Percentiles rank a stretch among this genome's conserved stretches.
Evolutionary conservation across 148 eudicot genomes (phyloP).

Genomic region (Diospyros lotus): DNA sequence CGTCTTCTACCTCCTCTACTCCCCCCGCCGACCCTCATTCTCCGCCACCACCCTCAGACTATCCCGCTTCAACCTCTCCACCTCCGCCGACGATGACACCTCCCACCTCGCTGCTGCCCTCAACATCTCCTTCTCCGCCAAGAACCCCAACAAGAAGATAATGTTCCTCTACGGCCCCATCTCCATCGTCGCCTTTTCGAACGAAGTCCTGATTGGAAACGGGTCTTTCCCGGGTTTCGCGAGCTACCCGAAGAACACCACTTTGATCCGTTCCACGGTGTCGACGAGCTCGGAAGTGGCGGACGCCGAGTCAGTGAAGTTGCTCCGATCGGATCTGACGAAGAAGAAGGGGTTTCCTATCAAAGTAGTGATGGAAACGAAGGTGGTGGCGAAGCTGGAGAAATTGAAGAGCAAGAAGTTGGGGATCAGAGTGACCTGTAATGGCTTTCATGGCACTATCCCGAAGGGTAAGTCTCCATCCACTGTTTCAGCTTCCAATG

Average conservation of each 20-base stretch:
- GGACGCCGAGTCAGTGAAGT: constrained; percentile 40
- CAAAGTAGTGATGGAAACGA: constrained; percentile 43
- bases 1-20: constrained; percentile 62
- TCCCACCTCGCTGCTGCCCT: constrained; percentile 38
- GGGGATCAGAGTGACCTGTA: constrained; percentile 64
- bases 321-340: constrained; percentile 46
- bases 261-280: constrained; percentile 31
- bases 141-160: constrained; percentile 63
- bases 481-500: constrained; percentile 27
- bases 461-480: constrained; percentile 47
- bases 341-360: constrained; percentile 47
- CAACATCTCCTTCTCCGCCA: constrained; percentile 64
- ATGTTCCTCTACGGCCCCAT: constrained; percentile 41
- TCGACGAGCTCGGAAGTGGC: constrained; percentile 16
- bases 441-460: constrained; percentile 44
- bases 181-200: constrained; percentile 17
- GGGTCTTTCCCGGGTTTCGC: constrained; percentile 42
- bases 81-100: constrained; percentile 38
- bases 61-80: constrained; percentile 53
- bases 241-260: constrained; percentile 31
- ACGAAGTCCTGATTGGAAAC: constrained; percentile 36
- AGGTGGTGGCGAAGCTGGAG: constrained; percentile 52
- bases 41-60: constrained; percentile 46
- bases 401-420: constrained; percentile 50
- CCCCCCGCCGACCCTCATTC: constrained; percentile 72